Evolutionary conservation across 176 grass and related monocot species (phyloP).

Genomic region (Rhynchospora tenuis): DNA sequence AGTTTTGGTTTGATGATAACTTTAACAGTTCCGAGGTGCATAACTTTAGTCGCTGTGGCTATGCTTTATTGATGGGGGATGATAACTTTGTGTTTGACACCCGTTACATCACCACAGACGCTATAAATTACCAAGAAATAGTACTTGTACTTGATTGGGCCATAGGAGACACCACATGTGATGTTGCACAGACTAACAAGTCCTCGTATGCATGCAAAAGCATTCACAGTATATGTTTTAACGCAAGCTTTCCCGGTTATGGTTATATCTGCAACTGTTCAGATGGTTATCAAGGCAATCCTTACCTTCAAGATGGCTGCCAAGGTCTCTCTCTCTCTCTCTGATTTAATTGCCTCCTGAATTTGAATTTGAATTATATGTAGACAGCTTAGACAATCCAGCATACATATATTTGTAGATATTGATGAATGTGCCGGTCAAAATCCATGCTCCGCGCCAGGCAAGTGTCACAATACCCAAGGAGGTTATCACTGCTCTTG

Average conservation of each 20-base stretch:
- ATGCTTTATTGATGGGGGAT: neutral
- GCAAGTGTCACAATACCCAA: neutral
- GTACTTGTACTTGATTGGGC: constrained; percentile 1
- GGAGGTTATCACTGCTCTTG: neutral
- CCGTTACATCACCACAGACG: neutral
- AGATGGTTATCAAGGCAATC: too few species aligned
- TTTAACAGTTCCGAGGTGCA: neutral
- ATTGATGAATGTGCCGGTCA: neutral
- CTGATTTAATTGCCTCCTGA: too few species aligned
- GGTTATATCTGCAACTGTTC: neutral
- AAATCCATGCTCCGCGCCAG: neutral
- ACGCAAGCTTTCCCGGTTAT: neutral
- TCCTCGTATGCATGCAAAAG: constrained; percentile 1
- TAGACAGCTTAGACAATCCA: neutral
- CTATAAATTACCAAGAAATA: neutral
- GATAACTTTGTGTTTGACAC: neutral
- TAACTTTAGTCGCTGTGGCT: constrained; percentile 5
- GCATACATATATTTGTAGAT: neutral
- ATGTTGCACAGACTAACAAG: neutral
- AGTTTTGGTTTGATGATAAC: neutral
- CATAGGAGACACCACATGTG: neutral
- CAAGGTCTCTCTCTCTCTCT: neutral
- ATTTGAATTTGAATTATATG: neutral
- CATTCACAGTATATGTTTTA: neutral
- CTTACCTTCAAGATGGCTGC: too few species aligned